Evolutionary conservation across 139 green algal species (phyloP), one percentile per base, ranked within the genome.

Genomic region (Picochlorum sp.): DNA sequence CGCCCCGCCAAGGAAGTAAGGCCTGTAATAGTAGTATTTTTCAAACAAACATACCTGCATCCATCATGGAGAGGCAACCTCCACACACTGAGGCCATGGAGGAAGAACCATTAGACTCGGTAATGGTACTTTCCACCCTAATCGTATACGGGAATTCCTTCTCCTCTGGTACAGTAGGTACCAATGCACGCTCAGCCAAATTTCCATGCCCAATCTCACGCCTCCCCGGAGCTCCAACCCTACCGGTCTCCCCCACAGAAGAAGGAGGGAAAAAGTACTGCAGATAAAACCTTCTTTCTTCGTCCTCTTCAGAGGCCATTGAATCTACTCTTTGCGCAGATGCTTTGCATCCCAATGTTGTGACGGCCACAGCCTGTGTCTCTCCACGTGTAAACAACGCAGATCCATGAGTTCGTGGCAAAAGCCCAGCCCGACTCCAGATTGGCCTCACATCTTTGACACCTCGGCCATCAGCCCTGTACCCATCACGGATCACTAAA

Each of bases 201-300:
- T 88, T 85, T 10, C 94, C 94, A 68, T 99, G 94, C 2, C 94
- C 94, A 23, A 98, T 59, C 83, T 99, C 94, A 4, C 94, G 74
- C 2, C 94, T 80, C 15, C 79, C 66, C 0, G 69, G 62, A 5
- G 59, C 34, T 24, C 86, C 89, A 3, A 85, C 58, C 15, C 89
- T 73, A 1, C 92, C 89, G 7, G 75, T 85, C 77, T 99, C 94
- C 1, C 94, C 94, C 20, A 98, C 92, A 6, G 69, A 89, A 51
- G 70, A 89, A 20, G 92, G 93, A 2, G 94, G 94, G 87, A 99
- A 99, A 79, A 88, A 94, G 77, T 99, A 99, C 78, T 99, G 94
- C 67, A 98, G 85, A 78, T 96, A 97, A 79, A 98, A 98, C 14
- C 79, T 73, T 32, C 60, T 65, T 24, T 74, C 65, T 30, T 85